phyloP scores from a whole-genome alignment of 352 stramenopile species.

The Phytophthora aleatoria region DNA sequence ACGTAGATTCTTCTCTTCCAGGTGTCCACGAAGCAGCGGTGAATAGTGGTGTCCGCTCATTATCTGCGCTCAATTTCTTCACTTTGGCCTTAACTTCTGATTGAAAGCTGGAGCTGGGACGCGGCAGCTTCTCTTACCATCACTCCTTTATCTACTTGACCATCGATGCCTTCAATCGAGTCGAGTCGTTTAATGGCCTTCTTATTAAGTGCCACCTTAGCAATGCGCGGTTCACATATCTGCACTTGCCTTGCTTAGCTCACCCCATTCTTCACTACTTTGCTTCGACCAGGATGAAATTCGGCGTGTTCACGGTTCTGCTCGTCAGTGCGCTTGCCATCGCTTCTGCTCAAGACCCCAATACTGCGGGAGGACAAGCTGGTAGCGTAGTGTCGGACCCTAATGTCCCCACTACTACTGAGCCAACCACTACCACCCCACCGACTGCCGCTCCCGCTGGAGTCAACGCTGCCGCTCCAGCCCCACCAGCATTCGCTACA shows the following conservation, averaged over 20 bases:
- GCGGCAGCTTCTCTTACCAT: slow-evolving; percentile 4
- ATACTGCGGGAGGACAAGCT: slow-evolving; percentile 22
- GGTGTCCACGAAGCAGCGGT: too few species aligned
- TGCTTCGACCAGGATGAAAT: slow-evolving; percentile 13
- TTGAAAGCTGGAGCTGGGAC: slow-evolving; percentile 16
- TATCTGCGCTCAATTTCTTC: neutral
- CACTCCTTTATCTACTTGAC: neutral
- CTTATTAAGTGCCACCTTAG: neutral
- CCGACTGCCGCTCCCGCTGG: neutral
- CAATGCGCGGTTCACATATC: slow-evolving; percentile 10
- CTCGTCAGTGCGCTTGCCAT: slow-evolving; percentile 16
- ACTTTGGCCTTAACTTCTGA: neutral
- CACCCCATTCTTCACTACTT: slow-evolving; percentile 1
- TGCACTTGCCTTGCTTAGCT: slow-evolving; percentile 20
- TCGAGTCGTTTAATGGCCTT: slow-evolving; percentile 9
- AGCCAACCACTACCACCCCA: slow-evolving; percentile 1
- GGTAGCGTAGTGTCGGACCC: slow-evolving; percentile 23
- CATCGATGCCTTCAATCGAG: slow-evolving; percentile 19
- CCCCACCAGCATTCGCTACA: slow-evolving; percentile 5
- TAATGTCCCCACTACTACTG: slow-evolving; percentile 7
- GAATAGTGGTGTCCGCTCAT: neutral
- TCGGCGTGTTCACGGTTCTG: slow-evolving; percentile 13
- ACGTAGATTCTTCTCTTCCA: slow-evolving; percentile 1
- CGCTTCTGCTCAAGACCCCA: slow-evolving; percentile 28
- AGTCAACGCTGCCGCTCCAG: slow-evolving; percentile 2